These are phyloP conservation scores for Coelastrella sp. DNA, from an alignment of 139 green algal species.

Conservation along the genomic window DNA sequence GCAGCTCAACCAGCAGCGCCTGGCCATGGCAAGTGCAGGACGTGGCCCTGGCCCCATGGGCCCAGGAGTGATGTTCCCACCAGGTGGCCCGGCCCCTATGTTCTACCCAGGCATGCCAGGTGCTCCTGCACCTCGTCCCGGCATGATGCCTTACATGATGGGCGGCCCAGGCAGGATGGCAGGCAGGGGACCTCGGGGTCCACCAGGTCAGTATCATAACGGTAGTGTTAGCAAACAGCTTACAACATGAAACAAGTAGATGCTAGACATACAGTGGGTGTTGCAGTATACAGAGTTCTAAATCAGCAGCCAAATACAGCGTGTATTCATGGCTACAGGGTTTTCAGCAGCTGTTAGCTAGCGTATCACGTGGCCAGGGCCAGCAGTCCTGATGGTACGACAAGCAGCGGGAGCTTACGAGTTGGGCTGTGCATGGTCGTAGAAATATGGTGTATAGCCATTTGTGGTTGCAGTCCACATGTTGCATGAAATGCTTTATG, in stretches of 20 bases:
- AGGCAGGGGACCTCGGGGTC: slow-evolving; percentile 18
- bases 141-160: slow-evolving; percentile 56
- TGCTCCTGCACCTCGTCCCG: slow-evolving; percentile 54
- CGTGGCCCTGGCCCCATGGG: slow-evolving; percentile 52
- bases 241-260: background rate
- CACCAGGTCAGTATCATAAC: slow-evolving; percentile 45
- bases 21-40: slow-evolving; percentile 49
- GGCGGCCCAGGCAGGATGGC: slow-evolving; percentile 30
- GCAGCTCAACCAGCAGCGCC: slow-evolving; percentile 70
- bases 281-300: no score
- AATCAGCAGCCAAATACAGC: no score
- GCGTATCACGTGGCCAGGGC: no score
- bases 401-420: no score
- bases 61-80: slow-evolving; percentile 63
- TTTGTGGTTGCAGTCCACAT: no score
- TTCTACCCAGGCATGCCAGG: slow-evolving; percentile 67
- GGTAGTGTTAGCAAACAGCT: slow-evolving; percentile 25
- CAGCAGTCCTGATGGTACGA: no score
- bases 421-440: no score
- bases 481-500: no score
- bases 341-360: no score
- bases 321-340: no score
- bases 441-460: no score
- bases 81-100: slow-evolving; percentile 52
- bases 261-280: no score